A percentile compares a stretch with the other conserved stretches of the same genome.
These are phyloP conservation scores for Fennellomyces sp. DNA, from an alignment of 371 early-diverging fungal species.

Conservation along the genomic window DNA sequence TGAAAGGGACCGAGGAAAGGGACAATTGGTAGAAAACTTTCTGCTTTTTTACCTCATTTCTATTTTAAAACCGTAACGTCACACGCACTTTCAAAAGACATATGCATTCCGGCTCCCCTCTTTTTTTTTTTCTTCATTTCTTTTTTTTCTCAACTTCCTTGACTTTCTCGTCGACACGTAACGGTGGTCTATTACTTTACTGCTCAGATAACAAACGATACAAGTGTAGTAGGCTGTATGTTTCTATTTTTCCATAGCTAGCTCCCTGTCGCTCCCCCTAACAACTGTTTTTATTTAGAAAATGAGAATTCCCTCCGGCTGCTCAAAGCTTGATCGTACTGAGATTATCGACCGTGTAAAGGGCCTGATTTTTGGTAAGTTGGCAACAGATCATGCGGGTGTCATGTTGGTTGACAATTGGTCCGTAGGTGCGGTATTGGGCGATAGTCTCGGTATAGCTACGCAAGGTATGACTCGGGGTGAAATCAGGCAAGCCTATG, in stretches of 20 bases:
- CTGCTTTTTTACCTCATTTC: constrained; percentile 5
- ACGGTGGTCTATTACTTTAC: background rate
- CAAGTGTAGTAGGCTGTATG: background rate
- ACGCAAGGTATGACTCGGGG: constrained; percentile 66
- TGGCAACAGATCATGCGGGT: background rate
- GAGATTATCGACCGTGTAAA: constrained; percentile 49
- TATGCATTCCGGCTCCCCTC: constrained; percentile 9
- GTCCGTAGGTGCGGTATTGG: constrained; percentile 60
- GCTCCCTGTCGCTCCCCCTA: background rate
- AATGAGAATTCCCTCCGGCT: constrained; percentile 52
- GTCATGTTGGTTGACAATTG: background rate
- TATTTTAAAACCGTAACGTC: constrained; percentile 11
- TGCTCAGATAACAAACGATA: background rate
- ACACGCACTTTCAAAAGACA: constrained; percentile 11
- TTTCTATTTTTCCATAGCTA: constrained; percentile 4
- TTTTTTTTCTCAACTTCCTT: constrained; percentile 8
- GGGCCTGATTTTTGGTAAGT: constrained; percentile 51
- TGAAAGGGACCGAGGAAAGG: constrained; percentile 5
- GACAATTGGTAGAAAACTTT: constrained; percentile 9
- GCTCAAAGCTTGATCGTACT: constrained; percentile 37
- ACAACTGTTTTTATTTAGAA: constrained; percentile 1
- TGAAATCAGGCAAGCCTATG: constrained; percentile 48
- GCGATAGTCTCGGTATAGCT: constrained; percentile 72
- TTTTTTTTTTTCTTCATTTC: constrained; percentile 10
- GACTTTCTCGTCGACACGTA: background rate